Conservation (phyloP, 331 rosid genomes). For the Erythrophleum ivorense region DNA sequence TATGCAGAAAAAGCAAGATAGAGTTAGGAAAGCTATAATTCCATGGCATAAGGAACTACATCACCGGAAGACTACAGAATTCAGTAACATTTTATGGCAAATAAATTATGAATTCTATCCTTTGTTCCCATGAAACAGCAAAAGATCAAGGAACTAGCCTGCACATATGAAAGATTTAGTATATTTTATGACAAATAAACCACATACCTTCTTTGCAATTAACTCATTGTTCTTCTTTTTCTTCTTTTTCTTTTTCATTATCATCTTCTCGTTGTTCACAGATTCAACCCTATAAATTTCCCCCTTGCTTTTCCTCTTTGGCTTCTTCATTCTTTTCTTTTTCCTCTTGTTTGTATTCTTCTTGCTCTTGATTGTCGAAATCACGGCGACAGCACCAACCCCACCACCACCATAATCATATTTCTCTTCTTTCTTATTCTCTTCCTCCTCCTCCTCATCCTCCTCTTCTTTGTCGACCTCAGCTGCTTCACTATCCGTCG, state of each 20-base stretch:
- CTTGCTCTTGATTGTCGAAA: slow-evolving; percentile 24
- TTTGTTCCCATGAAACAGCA: slow-evolving; percentile 11
- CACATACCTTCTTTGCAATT: slow-evolving; percentile 61
- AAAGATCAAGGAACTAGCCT: slow-evolving; percentile 18
- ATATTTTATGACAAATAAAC: slow-evolving; percentile 51
- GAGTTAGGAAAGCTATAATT: slow-evolving; percentile 40
- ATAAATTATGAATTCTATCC: not conserved
- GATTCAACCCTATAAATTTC: slow-evolving; percentile 5
- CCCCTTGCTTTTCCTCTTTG: slow-evolving; percentile 43
- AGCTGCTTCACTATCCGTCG: not conserved
- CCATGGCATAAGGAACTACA: slow-evolving; percentile 37
- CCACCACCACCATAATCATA: slow-evolving; percentile 12
- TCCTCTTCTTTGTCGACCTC: not conserved
- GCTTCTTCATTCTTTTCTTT: slow-evolving; percentile 37
- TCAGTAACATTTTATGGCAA: slow-evolving; percentile 29
- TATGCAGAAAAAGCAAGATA: slow-evolving; percentile 45
- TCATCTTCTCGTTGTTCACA: slow-evolving; percentile 29
- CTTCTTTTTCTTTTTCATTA: slow-evolving; percentile 29
- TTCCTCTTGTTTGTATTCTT: slow-evolving; percentile 22
- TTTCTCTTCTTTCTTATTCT: not conserved
- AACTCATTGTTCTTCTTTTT: slow-evolving; percentile 40
- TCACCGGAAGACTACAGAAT: slow-evolving; percentile 43
- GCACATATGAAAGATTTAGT: slow-evolving; percentile 9
- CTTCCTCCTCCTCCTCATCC: slow-evolving; percentile 10
- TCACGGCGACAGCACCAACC: not conserved